Percentiles rank a stretch among this genome's conserved stretches.
Evolutionary conservation across 2,329 filamentous ascomycete species (phyloP).

Genomic region (Fusarium sp.): DNA sequence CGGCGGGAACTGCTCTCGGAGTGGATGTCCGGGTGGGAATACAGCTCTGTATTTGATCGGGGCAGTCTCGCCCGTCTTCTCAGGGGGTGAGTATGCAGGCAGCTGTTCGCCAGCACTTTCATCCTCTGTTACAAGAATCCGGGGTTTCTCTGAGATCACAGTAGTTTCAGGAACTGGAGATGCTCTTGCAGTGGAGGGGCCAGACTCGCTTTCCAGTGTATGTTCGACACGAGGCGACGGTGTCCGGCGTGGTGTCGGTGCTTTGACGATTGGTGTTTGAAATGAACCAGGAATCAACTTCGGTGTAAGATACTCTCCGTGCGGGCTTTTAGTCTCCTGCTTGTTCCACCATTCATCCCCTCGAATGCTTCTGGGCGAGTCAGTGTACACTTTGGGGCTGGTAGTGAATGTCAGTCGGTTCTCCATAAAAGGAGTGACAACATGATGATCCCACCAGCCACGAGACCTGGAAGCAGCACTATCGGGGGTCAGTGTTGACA

Average conservation of each 20-base stretch:
- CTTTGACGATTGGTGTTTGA: slow-evolving; percentile 51
- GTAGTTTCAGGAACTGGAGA: slow-evolving; percentile 25
- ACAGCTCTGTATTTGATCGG: slow-evolving; percentile 66
- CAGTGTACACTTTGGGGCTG: slow-evolving; percentile 50
- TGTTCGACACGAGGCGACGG: slow-evolving; percentile 45
- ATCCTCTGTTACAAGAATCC: slow-evolving; percentile 53
- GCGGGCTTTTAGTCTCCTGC: slow-evolving; percentile 23
- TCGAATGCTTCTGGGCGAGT: slow-evolving; percentile 46
- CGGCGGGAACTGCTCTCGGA: slow-evolving; percentile 60
- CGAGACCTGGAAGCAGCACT: slow-evolving; percentile 69
- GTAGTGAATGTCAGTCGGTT: slow-evolving; percentile 56
- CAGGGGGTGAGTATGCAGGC: slow-evolving; percentile 66
- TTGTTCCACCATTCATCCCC: slow-evolving; percentile 55
- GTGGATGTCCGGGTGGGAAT: slow-evolving; percentile 65
- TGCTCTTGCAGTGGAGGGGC: slow-evolving; percentile 36
- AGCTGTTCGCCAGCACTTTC: slow-evolving; percentile 55
- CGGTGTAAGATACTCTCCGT: slow-evolving; percentile 31
- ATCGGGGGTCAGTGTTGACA: slow-evolving; percentile 53
- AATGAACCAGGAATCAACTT: slow-evolving; percentile 31
- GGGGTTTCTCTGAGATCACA: slow-evolving; percentile 52
- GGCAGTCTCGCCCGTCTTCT: slow-evolving; percentile 49
- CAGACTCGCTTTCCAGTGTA: slow-evolving; percentile 17
- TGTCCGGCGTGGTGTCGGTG: slow-evolving; percentile 51
- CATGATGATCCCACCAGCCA: slow-evolving; percentile 83
- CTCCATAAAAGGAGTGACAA: slow-evolving; percentile 75